Evolutionary conservation across 1,284 basidiomycete species (phyloP).

Genomic region (Cystobasidium pallidum): DNA sequence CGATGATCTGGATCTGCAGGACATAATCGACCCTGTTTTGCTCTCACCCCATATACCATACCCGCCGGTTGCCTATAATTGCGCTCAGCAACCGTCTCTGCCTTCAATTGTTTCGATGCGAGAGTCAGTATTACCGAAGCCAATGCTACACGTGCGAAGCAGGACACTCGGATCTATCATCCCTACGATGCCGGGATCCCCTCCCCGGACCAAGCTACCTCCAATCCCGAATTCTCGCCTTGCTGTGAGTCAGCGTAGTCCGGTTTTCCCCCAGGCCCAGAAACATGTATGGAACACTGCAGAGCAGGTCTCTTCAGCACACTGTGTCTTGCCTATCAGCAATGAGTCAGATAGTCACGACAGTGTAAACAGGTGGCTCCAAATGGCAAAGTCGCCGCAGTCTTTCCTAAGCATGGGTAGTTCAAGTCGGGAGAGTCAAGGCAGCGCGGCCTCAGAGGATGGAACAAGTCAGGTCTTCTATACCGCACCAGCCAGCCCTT

Average conservation of each 20-base stretch:
- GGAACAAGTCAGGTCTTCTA: slow-evolving; percentile 3
- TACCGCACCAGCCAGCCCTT: slow-evolving; percentile 18
- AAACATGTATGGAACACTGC: too few species aligned
- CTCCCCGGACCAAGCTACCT: neutral
- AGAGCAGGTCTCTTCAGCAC: too few species aligned
- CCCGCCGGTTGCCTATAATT: neutral
- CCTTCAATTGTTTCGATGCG: neutral
- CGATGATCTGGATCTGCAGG: slow-evolving; percentile 16
- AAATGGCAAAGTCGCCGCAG: neutral
- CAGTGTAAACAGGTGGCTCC: too few species aligned
- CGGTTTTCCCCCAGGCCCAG: too few species aligned
- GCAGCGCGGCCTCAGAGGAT: slow-evolving; percentile 10
- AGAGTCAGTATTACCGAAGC: neutral
- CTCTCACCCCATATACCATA: slow-evolving; percentile 11
- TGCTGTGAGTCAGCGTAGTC: neutral
- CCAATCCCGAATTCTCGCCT: neutral
- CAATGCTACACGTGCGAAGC: slow-evolving; percentile 1
- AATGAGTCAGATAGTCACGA: too few species aligned
- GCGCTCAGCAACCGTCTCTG: too few species aligned
- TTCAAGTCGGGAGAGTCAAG: neutral
- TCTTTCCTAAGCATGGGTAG: slow-evolving; percentile 5
- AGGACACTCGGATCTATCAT: neutral
- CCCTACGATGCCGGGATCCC: neutral
- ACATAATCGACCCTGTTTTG: slow-evolving; percentile 21
- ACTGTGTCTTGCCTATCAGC: too few species aligned